Base-by-base conservation (phyloP, 2,329 filamentous ascomycete genomes). In the Talaromyces rugulosus region DNA sequence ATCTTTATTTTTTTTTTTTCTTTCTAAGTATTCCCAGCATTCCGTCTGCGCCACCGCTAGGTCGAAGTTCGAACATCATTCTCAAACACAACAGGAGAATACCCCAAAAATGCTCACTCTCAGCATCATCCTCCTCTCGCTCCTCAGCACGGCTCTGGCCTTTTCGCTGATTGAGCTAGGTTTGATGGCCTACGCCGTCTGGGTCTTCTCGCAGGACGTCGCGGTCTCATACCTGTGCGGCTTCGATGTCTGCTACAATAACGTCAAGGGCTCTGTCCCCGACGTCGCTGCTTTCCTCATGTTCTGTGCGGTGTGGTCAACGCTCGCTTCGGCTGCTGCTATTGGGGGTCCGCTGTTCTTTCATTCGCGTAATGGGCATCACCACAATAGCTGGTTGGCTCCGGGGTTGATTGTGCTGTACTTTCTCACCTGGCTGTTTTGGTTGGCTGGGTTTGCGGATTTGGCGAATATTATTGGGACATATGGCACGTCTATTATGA, bases 351-450 rank as follows among this genome's bases (percentile, higher is more conserved):
- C 71, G 7, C 67, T 68, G 62, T 64, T 63, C 47, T 68, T 62
- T 51, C 56, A 60, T 14, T 60, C 63, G 16, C 68, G 65, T 50
- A 64, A 66, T 7, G 56, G 23, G n/a, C 40, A 53, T 14, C 66
- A 63, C 47, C 58, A 69, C 28, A 70, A 69, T 52, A 63, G 44
- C 9, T 65, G 68, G 58, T 60, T 72, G 27, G 66, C 68, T 8
- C 60, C 67, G 9, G 59, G 28, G 4, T 65, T 68, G 14, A 59
- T 69, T 18, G 59, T 64, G 2, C 27, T 69, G 7, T 72, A 70
- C 62, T 69, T 70, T 44, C 53, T 71, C n/a, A 74, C 70, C 2
- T 70, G 65, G 66, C 65, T 72, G 18, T 73, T 74, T 56, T 74
- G 71, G 72, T 58, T 74, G 54, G 71, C 70, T 11, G 59, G 63